Base-by-base conservation (phyloP, 176 grass and related monocot genomes). In the Phoenix dactylifera region DNA sequence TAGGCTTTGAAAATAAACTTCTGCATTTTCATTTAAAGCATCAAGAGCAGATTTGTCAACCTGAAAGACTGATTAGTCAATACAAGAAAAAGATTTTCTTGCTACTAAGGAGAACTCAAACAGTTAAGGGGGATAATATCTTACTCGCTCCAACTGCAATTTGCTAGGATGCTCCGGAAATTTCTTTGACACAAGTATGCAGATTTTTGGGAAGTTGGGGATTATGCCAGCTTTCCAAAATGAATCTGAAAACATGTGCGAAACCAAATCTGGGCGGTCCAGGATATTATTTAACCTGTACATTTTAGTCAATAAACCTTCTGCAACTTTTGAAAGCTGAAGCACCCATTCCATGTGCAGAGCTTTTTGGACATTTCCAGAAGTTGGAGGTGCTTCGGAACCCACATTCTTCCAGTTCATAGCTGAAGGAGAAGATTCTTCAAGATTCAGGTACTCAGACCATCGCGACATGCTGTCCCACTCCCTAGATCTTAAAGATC, bases 141-240 rank as follows among this genome's bases (percentile, higher is more conserved):
- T 85, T 70, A 87, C 93, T 26, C 65, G 82, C 53, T 98, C 93
- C 54, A 98, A 76, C 67, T 98, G 93, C 74, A 98, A 71, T 70
- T 83, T 98, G 84, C 84, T 88, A 2, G 87, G 93, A 74, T 98
- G 87, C 74, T 98, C 93, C 5, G 93, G 87, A 44, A 98, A 92
- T 60, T 98, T 98, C 79, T 92, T 98, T 3, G 93, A 98, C 53
- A 98, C 50, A 15, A 86, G 72, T 22, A 76, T 63, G 51, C 93
- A 98, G 16, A 98, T 78, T 73, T 88, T 92, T 1, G 93, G 93
- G 35, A 92, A 83, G 70, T 98, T 98, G 0, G 93, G 93, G 51
- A 98, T 73, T 30, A 98, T 83, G 5, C 84, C 87, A 54, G 84
- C 78, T 76, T 98, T 88, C 93, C 93, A 98, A 49, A 98, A 98